Evolutionary conservation across 176 grass and related monocot genomes (phyloP).

Genomic region (Bolboschoenus planiculmis): DNA sequence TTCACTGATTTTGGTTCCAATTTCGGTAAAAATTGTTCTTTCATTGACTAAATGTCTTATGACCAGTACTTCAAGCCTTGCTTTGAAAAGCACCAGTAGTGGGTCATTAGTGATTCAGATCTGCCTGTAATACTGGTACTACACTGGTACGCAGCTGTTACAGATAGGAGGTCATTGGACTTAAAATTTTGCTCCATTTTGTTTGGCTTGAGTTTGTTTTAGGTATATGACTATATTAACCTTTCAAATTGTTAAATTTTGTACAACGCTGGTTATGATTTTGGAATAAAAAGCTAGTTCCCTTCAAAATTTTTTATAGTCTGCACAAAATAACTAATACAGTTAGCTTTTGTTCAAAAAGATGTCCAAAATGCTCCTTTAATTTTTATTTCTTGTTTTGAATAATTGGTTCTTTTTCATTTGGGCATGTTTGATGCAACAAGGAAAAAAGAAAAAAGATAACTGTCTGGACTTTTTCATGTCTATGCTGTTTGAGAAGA

Average conservation of each 20-base stretch:
- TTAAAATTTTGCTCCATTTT: background rate
- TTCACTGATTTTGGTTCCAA: conserved; percentile 73
- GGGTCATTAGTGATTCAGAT: background rate
- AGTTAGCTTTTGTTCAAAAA: background rate
- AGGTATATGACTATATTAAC: background rate
- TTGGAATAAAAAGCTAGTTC: background rate
- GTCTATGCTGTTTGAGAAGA: background rate
- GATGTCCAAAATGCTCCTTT: background rate
- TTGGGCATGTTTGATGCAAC: background rate
- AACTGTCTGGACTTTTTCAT: background rate
- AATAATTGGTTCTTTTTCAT: background rate
- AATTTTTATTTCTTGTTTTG: background rate
- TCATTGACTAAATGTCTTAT: background rate
- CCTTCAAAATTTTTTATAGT: background rate
- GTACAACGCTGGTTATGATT: background rate
- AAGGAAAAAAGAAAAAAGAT: background rate
- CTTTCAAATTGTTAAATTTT: conserved; percentile 8
- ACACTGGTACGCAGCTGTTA: background rate
- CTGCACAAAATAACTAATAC: background rate
- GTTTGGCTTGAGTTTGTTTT: background rate
- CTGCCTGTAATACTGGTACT: background rate
- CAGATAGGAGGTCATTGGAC: background rate
- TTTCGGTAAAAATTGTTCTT: conserved; percentile 57
- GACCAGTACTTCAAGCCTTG: background rate
- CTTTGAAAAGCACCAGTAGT: background rate